phyloP scores from a whole-genome alignment of 306 rosid species.

The Sophora flavescens region DNA sequence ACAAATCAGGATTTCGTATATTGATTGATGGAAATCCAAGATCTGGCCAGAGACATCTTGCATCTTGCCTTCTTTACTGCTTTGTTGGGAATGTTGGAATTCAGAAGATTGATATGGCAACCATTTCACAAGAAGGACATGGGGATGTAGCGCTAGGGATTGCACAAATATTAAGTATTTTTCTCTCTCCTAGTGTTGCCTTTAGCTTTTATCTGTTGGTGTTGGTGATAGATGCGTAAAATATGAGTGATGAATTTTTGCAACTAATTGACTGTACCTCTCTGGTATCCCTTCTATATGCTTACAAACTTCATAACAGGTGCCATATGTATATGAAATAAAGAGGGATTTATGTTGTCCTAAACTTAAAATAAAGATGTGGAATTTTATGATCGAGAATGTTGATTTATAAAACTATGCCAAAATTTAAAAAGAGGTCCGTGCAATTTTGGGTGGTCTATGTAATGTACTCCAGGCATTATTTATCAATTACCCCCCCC shows the following conservation, averaged over 20 bases:
- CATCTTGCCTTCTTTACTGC: constrained; percentile 92
- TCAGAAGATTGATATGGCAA: constrained; percentile 90
- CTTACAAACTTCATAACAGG: constrained; percentile 27
- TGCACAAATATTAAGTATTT: constrained; percentile 78
- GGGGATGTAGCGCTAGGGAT: constrained; percentile 91
- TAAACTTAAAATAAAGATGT: constrained; percentile 12
- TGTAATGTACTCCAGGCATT: neutral
- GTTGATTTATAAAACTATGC: neutral
- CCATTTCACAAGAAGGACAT: constrained; percentile 89
- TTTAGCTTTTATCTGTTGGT: constrained; percentile 3
- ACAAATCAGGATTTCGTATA: constrained; percentile 74
- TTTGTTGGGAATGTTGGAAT: constrained; percentile 81
- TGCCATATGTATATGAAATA: neutral
- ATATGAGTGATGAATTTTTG: constrained; percentile 16
- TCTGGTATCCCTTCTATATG: constrained; percentile 1
- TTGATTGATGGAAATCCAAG: constrained; percentile 79
- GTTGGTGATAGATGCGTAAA: constrained; percentile 1
- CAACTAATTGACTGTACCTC: constrained; percentile 6
- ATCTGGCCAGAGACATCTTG: constrained; percentile 95
- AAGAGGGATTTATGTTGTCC: neutral
- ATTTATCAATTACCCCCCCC: neutral
- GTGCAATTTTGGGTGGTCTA: neutral
- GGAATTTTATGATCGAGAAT: neutral
- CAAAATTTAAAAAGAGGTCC: neutral
- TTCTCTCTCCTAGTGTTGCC: constrained; percentile 36